Conservation (phyloP, 139 green algal genomes). For the Chlorella vulgaris region DNA sequence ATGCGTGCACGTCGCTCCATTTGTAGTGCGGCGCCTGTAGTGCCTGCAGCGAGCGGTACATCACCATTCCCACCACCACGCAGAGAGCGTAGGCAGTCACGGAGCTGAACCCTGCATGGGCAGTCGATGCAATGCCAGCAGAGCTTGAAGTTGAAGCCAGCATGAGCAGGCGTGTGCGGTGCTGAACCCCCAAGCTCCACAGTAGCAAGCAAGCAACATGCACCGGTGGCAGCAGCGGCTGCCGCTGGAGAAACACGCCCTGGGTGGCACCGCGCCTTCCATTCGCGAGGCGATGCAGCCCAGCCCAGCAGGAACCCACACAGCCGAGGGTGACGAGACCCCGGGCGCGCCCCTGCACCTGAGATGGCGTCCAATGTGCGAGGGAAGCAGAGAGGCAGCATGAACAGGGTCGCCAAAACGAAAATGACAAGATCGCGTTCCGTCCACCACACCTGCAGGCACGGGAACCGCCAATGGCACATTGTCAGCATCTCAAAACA, state of each 20-base stretch:
- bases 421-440: conserved; percentile 43
- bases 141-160: too few relatives aligned
- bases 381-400: conserved; percentile 70
- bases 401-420: conserved; percentile 25
- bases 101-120: conserved; percentile 39
- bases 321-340: too few relatives aligned
- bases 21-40: not conserved
- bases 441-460: conserved; percentile 11
- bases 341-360: too few relatives aligned
- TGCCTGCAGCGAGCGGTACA: conserved; percentile 32
- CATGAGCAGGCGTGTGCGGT: too few relatives aligned
- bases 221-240: too few relatives aligned
- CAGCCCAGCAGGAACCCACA: too few relatives aligned
- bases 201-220: too few relatives aligned
- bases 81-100: conserved; percentile 40
- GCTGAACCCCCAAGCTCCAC: too few relatives aligned
- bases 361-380: conserved; percentile 33
- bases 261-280: too few relatives aligned
- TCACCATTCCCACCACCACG: conserved; percentile 51
- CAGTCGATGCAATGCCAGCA: not conserved
- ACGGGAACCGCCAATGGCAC: not conserved
- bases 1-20: conserved; percentile 43
- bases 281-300: too few relatives aligned
- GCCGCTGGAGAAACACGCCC: too few relatives aligned
- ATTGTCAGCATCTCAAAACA: not conserved